Evolutionary conservation across 441 rosid species (phyloP).

Genomic region (Adansonia gregorii): DNA sequence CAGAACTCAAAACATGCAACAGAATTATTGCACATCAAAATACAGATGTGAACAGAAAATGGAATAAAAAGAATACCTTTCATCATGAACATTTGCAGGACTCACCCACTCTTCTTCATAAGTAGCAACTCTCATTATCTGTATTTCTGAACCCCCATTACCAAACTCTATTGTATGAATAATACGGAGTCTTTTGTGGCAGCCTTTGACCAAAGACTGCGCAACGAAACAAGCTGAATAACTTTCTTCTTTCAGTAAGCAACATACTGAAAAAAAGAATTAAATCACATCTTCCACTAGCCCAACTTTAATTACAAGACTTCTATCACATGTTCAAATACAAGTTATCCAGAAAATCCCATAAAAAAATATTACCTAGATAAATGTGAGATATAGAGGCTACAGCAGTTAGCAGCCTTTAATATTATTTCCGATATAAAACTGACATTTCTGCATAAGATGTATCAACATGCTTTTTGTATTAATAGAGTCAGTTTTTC

Average conservation of each 20-base stretch:
- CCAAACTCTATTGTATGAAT: conserved; percentile 85
- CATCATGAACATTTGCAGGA: conserved; percentile 60
- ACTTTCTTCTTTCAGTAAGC: background rate
- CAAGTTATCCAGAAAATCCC: background rate
- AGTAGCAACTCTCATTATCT: conserved; percentile 89
- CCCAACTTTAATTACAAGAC: background rate
- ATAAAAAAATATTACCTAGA: background rate
- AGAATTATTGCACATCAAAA: background rate
- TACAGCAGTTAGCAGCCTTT: background rate
- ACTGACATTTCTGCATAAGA: background rate
- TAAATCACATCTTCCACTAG: background rate
- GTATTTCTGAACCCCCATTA: conserved; percentile 80
- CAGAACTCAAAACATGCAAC: background rate
- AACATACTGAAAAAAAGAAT: background rate
- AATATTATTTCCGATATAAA: background rate
- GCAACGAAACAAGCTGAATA: conserved; percentile 23
- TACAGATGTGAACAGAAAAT: background rate
- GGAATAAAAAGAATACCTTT: conserved; percentile 52
- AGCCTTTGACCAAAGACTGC: conserved; percentile 94
- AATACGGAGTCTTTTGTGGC: conserved; percentile 90
- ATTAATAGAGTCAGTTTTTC: background rate
- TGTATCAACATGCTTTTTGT: background rate
- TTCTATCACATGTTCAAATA: background rate
- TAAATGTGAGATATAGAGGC: background rate
- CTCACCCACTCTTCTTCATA: conserved; percentile 90